phyloP scores from a whole-genome alignment of 2,329 filamentous ascomycete genomes.

The Talaromyces sp. region DNA sequence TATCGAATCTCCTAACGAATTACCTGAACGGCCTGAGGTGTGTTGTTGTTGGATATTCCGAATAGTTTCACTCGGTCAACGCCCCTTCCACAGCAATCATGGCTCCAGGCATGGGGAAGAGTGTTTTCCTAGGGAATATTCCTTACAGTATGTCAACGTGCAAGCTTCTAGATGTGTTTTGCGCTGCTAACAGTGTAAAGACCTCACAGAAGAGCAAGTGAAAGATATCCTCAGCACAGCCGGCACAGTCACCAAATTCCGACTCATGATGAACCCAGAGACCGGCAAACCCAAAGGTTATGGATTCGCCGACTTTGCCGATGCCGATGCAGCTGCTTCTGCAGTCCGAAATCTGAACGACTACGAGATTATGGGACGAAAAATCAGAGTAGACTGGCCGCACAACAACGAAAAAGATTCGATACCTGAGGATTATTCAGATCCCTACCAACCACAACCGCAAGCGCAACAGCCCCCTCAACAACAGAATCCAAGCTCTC shows the following conservation, averaged over 20 bases:
- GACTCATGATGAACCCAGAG: constrained; percentile 91
- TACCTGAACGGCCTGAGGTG: too few relatives aligned
- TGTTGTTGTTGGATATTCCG: neutral
- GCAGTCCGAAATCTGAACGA: constrained; percentile 95
- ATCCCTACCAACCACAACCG: constrained; percentile 28
- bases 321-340: constrained; percentile 85
- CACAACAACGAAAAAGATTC: constrained; percentile 81
- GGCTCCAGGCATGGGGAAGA: constrained; percentile 46
- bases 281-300: constrained; percentile 94
- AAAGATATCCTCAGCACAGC: constrained; percentile 87
- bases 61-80: neutral
- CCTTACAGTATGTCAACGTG: constrained; percentile 65
- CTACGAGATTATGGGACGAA: constrained; percentile 90
- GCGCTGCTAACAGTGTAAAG: constrained; percentile 47
- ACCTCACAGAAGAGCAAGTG: constrained; percentile 93
- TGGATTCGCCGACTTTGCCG: constrained; percentile 92
- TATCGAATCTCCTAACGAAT: too few relatives aligned
- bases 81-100: constrained; percentile 25
- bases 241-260: constrained; percentile 86
- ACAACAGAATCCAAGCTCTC: constrained; percentile 49
- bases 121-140: constrained; percentile 54
- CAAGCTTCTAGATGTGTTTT: neutral
- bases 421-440: constrained; percentile 49
- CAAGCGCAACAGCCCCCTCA: constrained; percentile 33
- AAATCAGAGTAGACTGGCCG: constrained; percentile 91